Conservation (phyloP, 768 basidiomycete genomes). For the Mycena kentingensis region DNA sequence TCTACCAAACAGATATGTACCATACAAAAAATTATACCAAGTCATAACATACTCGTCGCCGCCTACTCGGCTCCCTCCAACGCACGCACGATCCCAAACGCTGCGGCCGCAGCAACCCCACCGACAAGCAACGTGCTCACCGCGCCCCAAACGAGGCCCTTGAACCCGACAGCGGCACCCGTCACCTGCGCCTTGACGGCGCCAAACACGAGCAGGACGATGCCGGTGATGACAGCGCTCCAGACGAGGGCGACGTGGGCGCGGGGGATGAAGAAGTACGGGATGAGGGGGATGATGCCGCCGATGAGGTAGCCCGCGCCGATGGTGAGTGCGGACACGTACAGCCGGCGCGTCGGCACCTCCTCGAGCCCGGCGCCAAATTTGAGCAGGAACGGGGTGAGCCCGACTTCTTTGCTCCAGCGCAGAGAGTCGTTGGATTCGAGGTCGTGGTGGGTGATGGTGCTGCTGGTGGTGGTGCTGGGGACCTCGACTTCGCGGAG, state of each 20-base stretch:
- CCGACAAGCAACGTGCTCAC: constrained; percentile 87
- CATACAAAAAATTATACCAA: background rate
- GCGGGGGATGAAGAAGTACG: constrained; percentile 83
- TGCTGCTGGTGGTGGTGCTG: background rate
- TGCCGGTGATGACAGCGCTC: constrained; percentile 78
- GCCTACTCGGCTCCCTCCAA: constrained; percentile 36
- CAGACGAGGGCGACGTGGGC: constrained; percentile 72
- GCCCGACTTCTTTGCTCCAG: constrained; percentile 79
- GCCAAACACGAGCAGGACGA: constrained; percentile 88
- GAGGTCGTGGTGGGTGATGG: constrained; percentile 34
- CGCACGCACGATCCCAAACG: constrained; percentile 54
- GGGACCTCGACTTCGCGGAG: constrained; percentile 66
- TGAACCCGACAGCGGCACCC: constrained; percentile 65
- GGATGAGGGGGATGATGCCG: constrained; percentile 88
- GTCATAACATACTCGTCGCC: background rate
- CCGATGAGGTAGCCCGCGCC: constrained; percentile 93
- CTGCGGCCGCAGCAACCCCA: constrained; percentile 78
- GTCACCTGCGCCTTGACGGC: constrained; percentile 87
- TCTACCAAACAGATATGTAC: background rate
- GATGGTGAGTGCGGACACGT: constrained; percentile 91
- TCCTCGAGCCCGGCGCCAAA: constrained; percentile 97
- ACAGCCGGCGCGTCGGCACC: constrained; percentile 79
- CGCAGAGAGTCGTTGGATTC: constrained; percentile 59
- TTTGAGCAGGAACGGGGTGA: constrained; percentile 93
- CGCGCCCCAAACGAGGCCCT: constrained; percentile 86